Evolutionary conservation across 805 yeast genomes (phyloP).

Genomic region (Monosporozyma aerobia): DNA sequence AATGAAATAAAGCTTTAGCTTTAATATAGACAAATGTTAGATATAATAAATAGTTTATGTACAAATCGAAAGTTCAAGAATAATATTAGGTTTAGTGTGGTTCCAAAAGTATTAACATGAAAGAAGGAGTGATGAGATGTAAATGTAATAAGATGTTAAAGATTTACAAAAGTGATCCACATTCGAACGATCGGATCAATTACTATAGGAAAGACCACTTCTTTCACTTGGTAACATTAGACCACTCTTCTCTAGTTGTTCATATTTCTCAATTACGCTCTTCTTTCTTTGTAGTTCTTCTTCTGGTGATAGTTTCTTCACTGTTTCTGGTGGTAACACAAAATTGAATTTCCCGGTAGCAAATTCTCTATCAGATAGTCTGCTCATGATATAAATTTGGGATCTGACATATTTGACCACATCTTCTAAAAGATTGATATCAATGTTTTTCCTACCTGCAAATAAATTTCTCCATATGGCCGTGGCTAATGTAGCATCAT

Average conservation of each 20-base stretch:
- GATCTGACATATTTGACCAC: slow-evolving; percentile 83
- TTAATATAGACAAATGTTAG: background rate
- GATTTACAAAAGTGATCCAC: background rate
- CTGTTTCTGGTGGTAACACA: slow-evolving; percentile 72
- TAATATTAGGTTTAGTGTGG: background rate
- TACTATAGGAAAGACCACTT: slow-evolving; percentile 41
- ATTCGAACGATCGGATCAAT: slow-evolving; percentile 19
- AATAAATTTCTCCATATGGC: slow-evolving; percentile 89
- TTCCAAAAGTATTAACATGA: background rate
- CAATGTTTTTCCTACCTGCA: slow-evolving; percentile 73
- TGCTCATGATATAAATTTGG: slow-evolving; percentile 78
- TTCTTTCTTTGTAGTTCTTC: slow-evolving; percentile 50
- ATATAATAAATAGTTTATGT: background rate
- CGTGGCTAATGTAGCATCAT: slow-evolving; percentile 67
- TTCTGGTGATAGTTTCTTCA: slow-evolving; percentile 56
- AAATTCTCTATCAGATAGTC: slow-evolving; percentile 84
- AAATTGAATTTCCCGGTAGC: slow-evolving; percentile 84
- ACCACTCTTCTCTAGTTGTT: slow-evolving; percentile 35
- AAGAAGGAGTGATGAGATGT: background rate
- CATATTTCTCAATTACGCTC: slow-evolving; percentile 45
- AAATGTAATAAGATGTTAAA: background rate
- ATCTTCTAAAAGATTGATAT: slow-evolving; percentile 77
- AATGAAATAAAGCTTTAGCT: background rate
- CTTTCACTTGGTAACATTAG: slow-evolving; percentile 52
- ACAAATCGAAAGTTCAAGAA: background rate